Base-by-base conservation (phyloP, 148 eudicot genomes). In the Persicaria maculosa region DNA sequence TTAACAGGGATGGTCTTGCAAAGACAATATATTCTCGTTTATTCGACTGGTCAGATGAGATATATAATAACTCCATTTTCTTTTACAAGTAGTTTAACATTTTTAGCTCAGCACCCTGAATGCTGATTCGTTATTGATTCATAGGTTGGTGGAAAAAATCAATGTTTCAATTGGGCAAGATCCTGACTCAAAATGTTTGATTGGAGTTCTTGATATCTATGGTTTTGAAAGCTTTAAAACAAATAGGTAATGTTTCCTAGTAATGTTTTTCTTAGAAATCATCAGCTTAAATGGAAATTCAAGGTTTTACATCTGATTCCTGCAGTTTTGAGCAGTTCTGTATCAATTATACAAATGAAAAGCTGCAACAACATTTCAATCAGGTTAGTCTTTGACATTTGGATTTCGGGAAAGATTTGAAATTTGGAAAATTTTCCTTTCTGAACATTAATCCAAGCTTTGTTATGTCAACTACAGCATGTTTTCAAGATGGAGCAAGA, bases 271-370 rank as follows among this genome's bases (percentile, higher is more conserved):
- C 52, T 10, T 44, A 11, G 36, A 10, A 64, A 17, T 47, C 70
- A 20, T 19, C 25, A 54, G 69, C 59, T 70, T 57, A 58, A 69
- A 59, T 65, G 73, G 52, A 75, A 65, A 36, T 65, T 65, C 19
- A 55, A 25, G 58, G 50, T 69, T 80, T 76, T 50, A 70, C 77
- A 68, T 70, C 54, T 62, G 73, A 71, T 70, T 72, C 36, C 15
- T 83, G 87, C 88, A 93, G 98, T 84, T 93, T 93, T 83, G 97
- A 93, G 84, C 98, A 93, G 85, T 93, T 93, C 69, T 93, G 98
- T 79, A 93, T 93, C 78, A 93, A 93, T 81, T 93, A 78, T 78
- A 91, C 98, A 55, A 93, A 93, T 77, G 98, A 93, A 83, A 93
- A 93, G 86, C 88, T 93, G 74, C 98, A 93, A 75, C 98, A 93